Evolutionary conservation across 2,329 filamentous ascomycete species (phyloP).

Genomic region (Amphichorda felina): DNA sequence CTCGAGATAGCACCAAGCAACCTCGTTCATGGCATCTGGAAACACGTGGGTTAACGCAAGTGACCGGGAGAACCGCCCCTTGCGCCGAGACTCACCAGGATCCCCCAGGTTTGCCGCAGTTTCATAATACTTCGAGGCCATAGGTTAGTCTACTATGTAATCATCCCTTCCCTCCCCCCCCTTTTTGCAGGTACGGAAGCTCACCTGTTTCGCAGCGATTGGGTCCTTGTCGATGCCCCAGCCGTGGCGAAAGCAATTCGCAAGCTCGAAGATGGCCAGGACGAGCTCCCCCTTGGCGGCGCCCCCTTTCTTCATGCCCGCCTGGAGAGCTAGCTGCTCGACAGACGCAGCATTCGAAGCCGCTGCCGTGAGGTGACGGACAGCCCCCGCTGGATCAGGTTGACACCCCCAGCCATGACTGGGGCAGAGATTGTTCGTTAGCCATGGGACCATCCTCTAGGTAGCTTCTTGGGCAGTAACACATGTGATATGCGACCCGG

Average conservation of each 20-base stretch:
- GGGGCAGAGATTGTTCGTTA: conserved; percentile 5
- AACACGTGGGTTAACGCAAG: not conserved
- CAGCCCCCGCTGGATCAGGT: conserved; percentile 58
- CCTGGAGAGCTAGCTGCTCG: conserved; percentile 72
- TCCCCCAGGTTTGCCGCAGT: conserved; percentile 94
- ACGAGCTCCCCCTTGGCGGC: conserved; percentile 93
- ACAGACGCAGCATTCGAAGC: conserved; percentile 83
- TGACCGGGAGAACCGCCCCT: not conserved
- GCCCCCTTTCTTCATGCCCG: conserved; percentile 86
- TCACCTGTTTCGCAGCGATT: conserved; percentile 64
- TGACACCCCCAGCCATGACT: conserved; percentile 90
- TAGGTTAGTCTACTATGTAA: no score
- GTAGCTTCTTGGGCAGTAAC: not conserved
- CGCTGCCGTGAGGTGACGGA: conserved; percentile 77
- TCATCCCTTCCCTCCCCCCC: no score
- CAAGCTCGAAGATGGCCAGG: conserved; percentile 90
- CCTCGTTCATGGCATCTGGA: conserved; percentile 91
- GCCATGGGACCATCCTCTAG: no score
- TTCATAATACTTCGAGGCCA: conserved; percentile 75
- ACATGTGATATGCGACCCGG: not conserved
- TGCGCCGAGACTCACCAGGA: conserved; percentile 46
- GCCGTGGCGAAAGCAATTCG: conserved; percentile 84
- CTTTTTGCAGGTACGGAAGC: conserved; percentile 9
- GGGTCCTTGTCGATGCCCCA: conserved; percentile 87
- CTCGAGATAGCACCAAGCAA: conserved; percentile 88